Base-by-base conservation (phyloP, 768 basidiomycete species). In the Mycena leptocephala region DNA sequence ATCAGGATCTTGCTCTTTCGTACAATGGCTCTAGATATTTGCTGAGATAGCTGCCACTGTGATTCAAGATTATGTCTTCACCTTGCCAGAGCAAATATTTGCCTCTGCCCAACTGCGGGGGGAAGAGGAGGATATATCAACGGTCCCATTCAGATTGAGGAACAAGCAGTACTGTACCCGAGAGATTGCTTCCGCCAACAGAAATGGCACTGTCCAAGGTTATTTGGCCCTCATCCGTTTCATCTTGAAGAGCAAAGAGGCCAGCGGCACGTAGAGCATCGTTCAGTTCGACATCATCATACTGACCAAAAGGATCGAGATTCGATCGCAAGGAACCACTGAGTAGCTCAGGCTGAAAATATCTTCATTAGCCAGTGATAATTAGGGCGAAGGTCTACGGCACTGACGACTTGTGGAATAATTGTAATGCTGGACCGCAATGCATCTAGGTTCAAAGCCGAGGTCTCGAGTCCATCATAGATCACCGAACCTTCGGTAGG, bases 21-120 rank as follows among this genome's bases (percentile, higher is more conserved):
- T 24, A 78, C 72, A 39, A 75, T 75, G 9, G 74, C 74, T 30
- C 68, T 75, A 35, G 13, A 30, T 16, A 59, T n/a, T 2, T 7
- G 10, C 18, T 46, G 33, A 56, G 24, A 48, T 26, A 1, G 24
- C 16, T 20, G 14, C 35, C 22, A 33, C 22, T 13, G n/a, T 30
- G 63, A 46, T 32, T 8, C 3, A 14, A 32, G 20, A 6, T 55
- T 14, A 26, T 5, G 2, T 24, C 14, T 24, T 88, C 16, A 70
- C 74, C 67, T 59, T 69, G 88, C 88, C 5, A 90, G 80, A 0
- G 88, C 88, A 28, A 90, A 78, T 39, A 90, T 84, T 75, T 90
- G 89, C n/a, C 88, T 80, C 75, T 90, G 89, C 6, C 89, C 89
- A 26, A 88, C 84, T n/a, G n/a, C n/a, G n/a, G n/a, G n/a, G n/a